Evolutionary conservation across 768 basidiomycete species (phyloP).

Genomic region (Termitomyces sp.): DNA sequence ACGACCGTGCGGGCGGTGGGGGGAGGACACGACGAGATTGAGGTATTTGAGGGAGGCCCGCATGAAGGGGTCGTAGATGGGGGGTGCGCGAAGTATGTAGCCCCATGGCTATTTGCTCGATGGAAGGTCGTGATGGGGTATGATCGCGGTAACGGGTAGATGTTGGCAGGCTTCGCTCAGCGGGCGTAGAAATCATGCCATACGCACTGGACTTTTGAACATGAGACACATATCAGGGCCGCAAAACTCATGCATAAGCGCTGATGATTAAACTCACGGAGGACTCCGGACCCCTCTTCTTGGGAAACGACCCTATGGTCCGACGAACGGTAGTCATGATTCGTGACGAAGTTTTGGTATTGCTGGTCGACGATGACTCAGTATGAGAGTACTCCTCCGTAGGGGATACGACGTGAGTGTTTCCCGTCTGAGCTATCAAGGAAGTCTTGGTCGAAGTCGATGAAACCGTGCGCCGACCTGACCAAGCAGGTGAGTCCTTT

Average conservation of each 20-base stretch:
- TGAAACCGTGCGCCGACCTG: conserved; percentile 12
- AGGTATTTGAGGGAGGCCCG: conserved; percentile 23
- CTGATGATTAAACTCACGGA: conserved; percentile 7
- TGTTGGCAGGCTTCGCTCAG: conserved; percentile 26
- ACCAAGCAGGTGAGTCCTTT: conserved; percentile 11
- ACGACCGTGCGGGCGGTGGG: conserved; percentile 58
- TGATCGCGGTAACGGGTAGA: conserved; percentile 33
- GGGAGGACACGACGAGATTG: conserved; percentile 31
- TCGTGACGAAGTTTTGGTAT: conserved; percentile 16
- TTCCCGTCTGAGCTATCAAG: conserved; percentile 1
- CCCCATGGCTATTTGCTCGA: conserved; percentile 79
- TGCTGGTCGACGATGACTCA: conserved; percentile 6
- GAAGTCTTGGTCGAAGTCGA: conserved; percentile 6
- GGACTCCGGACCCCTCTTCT: conserved; percentile 16
- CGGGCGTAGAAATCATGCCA: conserved; percentile 38
- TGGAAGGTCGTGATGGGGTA: conserved; percentile 47
- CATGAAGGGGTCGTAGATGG: conserved; percentile 46
- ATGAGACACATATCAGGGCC: background rate
- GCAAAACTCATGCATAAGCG: background rate
- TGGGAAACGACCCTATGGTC: conserved; percentile 17
- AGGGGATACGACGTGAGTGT: background rate
- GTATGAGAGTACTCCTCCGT: background rate
- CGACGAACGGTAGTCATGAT: conserved; percentile 19
- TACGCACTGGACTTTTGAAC: conserved; percentile 12
- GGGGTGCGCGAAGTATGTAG: conserved; percentile 74